Base-by-base conservation (phyloP, 1,139 yeast genomes). In the Geotrichum phurueaensis region DNA sequence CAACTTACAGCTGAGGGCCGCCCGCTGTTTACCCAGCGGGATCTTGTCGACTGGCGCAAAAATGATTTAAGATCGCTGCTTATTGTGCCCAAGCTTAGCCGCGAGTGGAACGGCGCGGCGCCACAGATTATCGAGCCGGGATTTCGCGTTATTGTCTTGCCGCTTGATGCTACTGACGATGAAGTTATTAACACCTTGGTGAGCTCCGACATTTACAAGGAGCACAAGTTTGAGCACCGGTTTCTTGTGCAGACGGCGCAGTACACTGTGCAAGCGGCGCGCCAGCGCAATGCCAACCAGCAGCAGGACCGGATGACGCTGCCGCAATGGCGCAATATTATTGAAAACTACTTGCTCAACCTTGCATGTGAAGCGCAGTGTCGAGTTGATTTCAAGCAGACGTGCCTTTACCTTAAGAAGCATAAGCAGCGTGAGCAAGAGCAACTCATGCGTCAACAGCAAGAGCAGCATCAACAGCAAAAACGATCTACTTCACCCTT, bases 341-440 rank as follows among this genome's bases (percentile, higher is more conserved):
- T 85, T 63, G 90, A 85, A 65, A 85, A 85, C 71, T 85, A 81
- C 68, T 68, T 84, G 56, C 71, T 85, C 51, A 84, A 84, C 69
- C 76, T 85, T 45, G 89, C 84, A 1, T 86, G 86, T 55, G 90
- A 85, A 68, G 85, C 86, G 13, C 89, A 85, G 68, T 84, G 88
- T 66, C 77, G 88, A 36, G 73, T 75, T 51, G 87, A 85, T 67
- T 85, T 82, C 69, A 82, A 81, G 66, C 74, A 75, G 60, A 72
- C 75, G 33, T 81, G 84, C 65, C 71, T 77, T 39, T 76, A 66
- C 48, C 63, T 71, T 58, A 75, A 79, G 65, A 73, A 73, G 64
- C 78, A 78, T 66, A 78, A 75, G 65, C 73, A 45, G 49, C 48
- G 51, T 33, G 54, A 58, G 54, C 51, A 20, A 7, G 74, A 69